phyloP scores from a whole-genome alignment of 106 monocot species.

The Phalaenopsis aphrodite region DNA sequence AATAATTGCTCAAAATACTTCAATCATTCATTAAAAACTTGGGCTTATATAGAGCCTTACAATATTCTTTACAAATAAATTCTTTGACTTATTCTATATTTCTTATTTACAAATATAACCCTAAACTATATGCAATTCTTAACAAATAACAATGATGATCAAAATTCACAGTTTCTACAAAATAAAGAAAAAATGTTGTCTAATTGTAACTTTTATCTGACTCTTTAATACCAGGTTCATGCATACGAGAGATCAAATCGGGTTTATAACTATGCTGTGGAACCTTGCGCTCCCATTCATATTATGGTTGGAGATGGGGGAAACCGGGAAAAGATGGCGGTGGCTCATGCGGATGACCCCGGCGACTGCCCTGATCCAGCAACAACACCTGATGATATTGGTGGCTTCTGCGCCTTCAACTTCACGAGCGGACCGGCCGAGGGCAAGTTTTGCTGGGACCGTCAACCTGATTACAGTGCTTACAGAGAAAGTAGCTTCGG shows the following conservation, averaged over 20 bases:
- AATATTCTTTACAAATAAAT: too few relatives aligned
- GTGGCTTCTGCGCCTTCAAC: constrained; percentile 72
- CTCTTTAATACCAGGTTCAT: constrained; percentile 50
- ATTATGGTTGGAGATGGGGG: constrained; percentile 89
- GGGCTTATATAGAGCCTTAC: too few relatives aligned
- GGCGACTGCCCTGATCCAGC: constrained; percentile 61
- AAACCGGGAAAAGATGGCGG: constrained; percentile 82
- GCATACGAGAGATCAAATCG: constrained; percentile 94
- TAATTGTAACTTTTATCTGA: not conserved
- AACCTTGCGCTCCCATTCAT: constrained; percentile 76
- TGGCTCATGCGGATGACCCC: constrained; percentile 65
- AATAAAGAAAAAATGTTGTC: not conserved
- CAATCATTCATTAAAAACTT: too few relatives aligned
- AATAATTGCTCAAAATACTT: too few relatives aligned
- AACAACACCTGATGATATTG: constrained; percentile 40
- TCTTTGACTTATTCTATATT: too few relatives aligned
- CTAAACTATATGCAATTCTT: too few relatives aligned
- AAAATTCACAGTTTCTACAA: not conserved
- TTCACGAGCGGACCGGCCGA: constrained; percentile 59
- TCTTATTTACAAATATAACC: too few relatives aligned
- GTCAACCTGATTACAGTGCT: constrained; percentile 54
- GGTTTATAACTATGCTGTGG: constrained; percentile 64
- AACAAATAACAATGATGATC: not conserved
- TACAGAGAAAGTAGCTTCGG: constrained; percentile 70
- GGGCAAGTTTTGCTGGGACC: constrained; percentile 54